These are phyloP conservation scores for Erigeron canadensis DNA, from an alignment of 129 eudicot species.

Conservation along the genomic window DNA sequence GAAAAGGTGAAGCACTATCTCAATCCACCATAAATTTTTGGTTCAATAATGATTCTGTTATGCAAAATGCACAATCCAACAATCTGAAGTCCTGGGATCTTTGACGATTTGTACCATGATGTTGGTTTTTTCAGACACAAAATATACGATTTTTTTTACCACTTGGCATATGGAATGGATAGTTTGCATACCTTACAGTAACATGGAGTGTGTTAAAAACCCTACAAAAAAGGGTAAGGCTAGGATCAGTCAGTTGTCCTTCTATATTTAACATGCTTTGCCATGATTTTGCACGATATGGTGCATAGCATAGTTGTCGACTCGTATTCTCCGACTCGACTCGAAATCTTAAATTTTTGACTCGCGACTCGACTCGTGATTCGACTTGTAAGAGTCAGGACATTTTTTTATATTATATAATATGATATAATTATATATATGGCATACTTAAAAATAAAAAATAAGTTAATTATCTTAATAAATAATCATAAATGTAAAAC, in stretches of 20 bases:
- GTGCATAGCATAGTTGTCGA: too few relatives aligned
- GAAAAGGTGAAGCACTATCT: constrained; percentile 49
- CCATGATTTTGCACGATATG: too few relatives aligned
- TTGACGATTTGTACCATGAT: neutral
- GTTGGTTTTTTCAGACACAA: neutral
- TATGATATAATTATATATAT: too few relatives aligned
- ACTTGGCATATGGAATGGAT: neutral
- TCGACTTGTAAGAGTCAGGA: too few relatives aligned
- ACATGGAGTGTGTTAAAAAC: neutral
- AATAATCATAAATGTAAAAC: too few relatives aligned
- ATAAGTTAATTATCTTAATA: too few relatives aligned
- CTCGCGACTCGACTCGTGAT: too few relatives aligned
- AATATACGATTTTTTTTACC: neutral
- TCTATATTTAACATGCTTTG: neutral
- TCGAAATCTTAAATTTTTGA: too few relatives aligned
- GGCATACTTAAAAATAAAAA: too few relatives aligned
- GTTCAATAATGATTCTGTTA: neutral
- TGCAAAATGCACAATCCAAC: neutral
- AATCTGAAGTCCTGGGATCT: neutral
- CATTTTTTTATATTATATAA: too few relatives aligned
- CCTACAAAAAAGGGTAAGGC: neutral
- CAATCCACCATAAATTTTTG: constrained; percentile 18
- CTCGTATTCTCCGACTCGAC: too few relatives aligned
- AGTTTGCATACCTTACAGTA: neutral
- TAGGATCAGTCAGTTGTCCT: neutral